phyloP scores from a whole-genome alignment of 352 stramenopile genomes.

The Globisporangium radiosum region DNA sequence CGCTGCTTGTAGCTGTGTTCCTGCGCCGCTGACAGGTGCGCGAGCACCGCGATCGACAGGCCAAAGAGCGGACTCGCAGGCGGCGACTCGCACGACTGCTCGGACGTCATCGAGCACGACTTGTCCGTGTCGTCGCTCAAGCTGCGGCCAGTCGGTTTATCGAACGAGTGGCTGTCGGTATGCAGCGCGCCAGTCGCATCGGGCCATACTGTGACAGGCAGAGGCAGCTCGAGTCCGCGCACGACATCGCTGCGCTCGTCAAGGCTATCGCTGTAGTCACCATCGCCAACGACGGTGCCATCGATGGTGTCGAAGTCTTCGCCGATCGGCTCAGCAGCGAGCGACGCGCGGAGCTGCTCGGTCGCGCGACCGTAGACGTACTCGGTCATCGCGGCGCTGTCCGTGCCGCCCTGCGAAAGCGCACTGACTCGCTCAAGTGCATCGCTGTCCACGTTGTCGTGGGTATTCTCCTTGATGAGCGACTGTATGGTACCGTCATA shows the following conservation, averaged over 20 bases:
- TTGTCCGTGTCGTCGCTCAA: conserved; percentile 61
- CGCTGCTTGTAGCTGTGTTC: conserved; percentile 47
- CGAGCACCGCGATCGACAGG: neutral
- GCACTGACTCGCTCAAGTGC: conserved; percentile 18
- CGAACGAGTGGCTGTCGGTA: conserved; percentile 17
- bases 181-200: conserved; percentile 3
- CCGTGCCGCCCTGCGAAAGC: conserved; percentile 29
- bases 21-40: neutral
- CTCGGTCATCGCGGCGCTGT: conserved; percentile 12
- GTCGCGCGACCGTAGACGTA: conserved; percentile 33
- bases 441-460: too few species aligned
- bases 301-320: conserved; percentile 15
- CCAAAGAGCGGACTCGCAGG: conserved; percentile 16
- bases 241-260: conserved; percentile 23
- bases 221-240: conserved; percentile 17
- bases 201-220: conserved; percentile 1
- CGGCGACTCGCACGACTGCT: conserved; percentile 34
- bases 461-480: conserved; percentile 25
- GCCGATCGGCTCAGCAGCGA: conserved; percentile 6
- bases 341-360: conserved; percentile 13
- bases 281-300: too few species aligned
- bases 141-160: conserved; percentile 26
- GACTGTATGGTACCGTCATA: conserved; percentile 18
- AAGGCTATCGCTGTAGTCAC: neutral
- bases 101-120: conserved; percentile 55